Evolutionary conservation across 345 rosid species (phyloP), one percentile per base, ranked within the genome.

Genomic region (Murraya paniculata): DNA sequence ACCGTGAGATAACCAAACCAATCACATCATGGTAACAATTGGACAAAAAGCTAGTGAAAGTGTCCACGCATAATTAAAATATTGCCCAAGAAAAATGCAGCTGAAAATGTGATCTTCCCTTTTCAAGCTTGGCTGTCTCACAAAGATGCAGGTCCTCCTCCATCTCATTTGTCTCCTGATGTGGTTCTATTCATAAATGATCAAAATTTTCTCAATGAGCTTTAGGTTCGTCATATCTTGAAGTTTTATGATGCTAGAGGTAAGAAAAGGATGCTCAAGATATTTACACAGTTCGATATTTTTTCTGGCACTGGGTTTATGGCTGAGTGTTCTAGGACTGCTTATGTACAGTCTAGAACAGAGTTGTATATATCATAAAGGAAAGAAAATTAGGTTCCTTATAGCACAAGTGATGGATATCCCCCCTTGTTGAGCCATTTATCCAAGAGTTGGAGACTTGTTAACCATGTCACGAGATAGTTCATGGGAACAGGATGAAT

Each of bases 21-120:
- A 86, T 57, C 89, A 85, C 70, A 88, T 90, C 70, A 91, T 90
- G 93, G 91, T 89, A 39, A 91, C 93, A 53, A 82, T 90, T 75
- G 93, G 91, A 22, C 64, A 79, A 75, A 93, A 91, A 87, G 91
- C 87, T 68, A 80, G 75, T 22, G 81, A 71, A 77, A 85, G 83
- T 72, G 93, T 75, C 95, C 92, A 2, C 79, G 90, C 56, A 92
- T 88, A 59, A 78, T 81, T 45, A 91, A 91, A 85, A 70, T 91
- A 71, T 85, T 90, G 27, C 88, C 92, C 16, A 81, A 90, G 84
- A 88, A 82, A 85, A 81, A 84, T 82, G 91, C 89, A 62, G 77
- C 81, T 22, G 92, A 93, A 69, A 81, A 83, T 30, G 88, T 87
- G 61, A 81, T 78, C 48, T 79, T 74, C 68, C 90, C 91, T 53